Evolutionary conservation across 352 stramenopile genomes (phyloP).

Genomic region (Phytophthora sojae): DNA sequence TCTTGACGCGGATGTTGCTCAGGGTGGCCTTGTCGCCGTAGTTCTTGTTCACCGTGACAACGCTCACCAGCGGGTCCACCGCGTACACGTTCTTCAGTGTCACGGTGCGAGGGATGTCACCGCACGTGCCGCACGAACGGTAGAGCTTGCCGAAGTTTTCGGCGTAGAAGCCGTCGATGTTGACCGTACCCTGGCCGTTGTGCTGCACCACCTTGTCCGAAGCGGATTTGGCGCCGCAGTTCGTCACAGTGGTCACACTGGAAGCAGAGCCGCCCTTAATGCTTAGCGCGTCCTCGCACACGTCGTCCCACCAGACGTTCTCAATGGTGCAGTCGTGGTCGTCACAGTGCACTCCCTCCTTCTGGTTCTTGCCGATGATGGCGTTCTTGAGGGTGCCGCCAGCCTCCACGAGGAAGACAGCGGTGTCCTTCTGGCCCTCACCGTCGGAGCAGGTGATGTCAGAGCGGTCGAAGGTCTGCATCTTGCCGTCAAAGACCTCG

Average conservation of each 20-base stretch:
- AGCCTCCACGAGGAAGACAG: neutral
- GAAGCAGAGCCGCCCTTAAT: constrained; percentile 43
- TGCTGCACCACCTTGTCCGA: constrained; percentile 57
- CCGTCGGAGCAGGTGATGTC: constrained; percentile 26
- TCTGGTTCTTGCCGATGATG: constrained; percentile 30
- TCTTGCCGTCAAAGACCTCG: constrained; percentile 36
- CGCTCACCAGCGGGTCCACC: constrained; percentile 34
- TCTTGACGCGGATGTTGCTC: constrained; percentile 37
- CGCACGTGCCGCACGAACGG: constrained; percentile 28
- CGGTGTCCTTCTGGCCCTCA: neutral
- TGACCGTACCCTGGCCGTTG: constrained; percentile 26
- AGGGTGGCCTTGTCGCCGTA: constrained; percentile 40
- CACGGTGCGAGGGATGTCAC: constrained; percentile 35
- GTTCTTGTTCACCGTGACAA: constrained; percentile 56
- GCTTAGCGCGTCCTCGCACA: constrained; percentile 32
- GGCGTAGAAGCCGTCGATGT: constrained; percentile 24
- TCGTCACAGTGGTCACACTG: constrained; percentile 32
- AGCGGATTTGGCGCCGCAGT: constrained; percentile 38
- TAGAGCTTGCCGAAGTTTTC: constrained; percentile 29
- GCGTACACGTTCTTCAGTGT: constrained; percentile 40
- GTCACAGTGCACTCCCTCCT: constrained; percentile 24
- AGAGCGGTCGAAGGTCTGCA: constrained; percentile 70
- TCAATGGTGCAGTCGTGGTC: constrained; percentile 20
- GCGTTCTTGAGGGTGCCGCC: constrained; percentile 24
- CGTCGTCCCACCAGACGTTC: constrained; percentile 26